Conservation (phyloP, 208 protist genomes). For the Acanthamoeba sp. region DNA sequence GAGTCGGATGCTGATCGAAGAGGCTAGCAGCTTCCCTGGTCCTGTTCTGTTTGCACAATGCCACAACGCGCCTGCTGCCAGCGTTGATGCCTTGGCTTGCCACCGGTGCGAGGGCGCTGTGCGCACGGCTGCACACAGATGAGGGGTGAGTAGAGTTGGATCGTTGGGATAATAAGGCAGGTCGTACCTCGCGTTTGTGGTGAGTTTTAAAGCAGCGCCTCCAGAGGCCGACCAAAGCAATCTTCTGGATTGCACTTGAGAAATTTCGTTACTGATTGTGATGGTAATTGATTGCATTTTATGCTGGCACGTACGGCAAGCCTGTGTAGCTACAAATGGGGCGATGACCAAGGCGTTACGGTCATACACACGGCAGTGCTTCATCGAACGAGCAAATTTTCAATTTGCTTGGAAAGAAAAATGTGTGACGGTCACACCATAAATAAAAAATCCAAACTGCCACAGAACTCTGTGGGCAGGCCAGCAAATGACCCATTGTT, state of each 20-base stretch:
- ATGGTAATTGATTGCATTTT: neutral
- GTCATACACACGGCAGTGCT: neutral
- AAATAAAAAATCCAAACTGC: no score
- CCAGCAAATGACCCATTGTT: no score
- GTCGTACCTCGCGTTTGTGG: neutral
- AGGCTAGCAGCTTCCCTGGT: neutral
- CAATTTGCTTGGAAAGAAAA: neutral
- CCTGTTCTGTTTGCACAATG: conserved; percentile 13
- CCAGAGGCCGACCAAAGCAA: neutral
- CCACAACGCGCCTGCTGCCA: neutral
- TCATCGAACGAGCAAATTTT: neutral
- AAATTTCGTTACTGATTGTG: neutral
- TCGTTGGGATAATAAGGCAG: neutral
- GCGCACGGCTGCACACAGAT: neutral
- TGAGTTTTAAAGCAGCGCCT: neutral
- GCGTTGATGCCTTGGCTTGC: neutral
- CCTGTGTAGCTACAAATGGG: neutral
- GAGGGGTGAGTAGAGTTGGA: neutral
- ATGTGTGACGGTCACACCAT: no score
- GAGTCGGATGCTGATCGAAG: conserved; percentile 14
- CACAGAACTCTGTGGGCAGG: no score
- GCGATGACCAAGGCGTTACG: neutral
- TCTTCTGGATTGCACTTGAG: neutral
- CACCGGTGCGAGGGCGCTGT: neutral
- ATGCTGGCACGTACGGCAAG: neutral